Percentiles rank a stretch among this genome's conserved stretches.
Conservation (phyloP, 176 grass and related monocot species). For the Aegilops tauschii region DNA sequence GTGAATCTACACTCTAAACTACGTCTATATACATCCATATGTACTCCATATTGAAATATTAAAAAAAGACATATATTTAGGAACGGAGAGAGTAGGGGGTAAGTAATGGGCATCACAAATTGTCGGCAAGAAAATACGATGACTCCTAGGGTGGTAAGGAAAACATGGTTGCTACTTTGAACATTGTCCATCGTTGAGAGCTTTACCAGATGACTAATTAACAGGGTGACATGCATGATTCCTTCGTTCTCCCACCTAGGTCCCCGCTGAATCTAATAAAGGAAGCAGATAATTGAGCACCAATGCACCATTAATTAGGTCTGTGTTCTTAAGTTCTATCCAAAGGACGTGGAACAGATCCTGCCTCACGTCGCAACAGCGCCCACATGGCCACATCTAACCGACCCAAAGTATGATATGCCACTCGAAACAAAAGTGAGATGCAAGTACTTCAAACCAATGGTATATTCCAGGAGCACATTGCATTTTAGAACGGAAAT, state of each 20-base stretch:
- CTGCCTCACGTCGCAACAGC: neutral
- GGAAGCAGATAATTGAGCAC: neutral
- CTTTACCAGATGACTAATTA: neutral
- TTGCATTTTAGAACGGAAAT: no score
- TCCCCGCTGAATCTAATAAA: no score
- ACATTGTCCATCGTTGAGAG: neutral
- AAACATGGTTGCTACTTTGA: neutral
- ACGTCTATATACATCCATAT: no score
- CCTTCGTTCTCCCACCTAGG: neutral
- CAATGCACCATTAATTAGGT: neutral
- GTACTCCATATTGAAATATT: no score
- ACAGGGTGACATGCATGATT: neutral
- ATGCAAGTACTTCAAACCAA: neutral
- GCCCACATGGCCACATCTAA: neutral
- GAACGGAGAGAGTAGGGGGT: no score
- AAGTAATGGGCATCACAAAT: neutral
- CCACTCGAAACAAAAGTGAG: neutral
- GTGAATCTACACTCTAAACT: no score
- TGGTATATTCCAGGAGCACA: neutral
- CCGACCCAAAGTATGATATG: neutral
- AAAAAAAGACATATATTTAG: no score
- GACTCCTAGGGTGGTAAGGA: neutral
- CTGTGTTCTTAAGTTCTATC: neutral
- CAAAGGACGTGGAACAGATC: neutral
- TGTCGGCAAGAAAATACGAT: neutral